phyloP scores from a whole-genome alignment of 768 basidiomycete species.

The Termitomyces sp. region DNA sequence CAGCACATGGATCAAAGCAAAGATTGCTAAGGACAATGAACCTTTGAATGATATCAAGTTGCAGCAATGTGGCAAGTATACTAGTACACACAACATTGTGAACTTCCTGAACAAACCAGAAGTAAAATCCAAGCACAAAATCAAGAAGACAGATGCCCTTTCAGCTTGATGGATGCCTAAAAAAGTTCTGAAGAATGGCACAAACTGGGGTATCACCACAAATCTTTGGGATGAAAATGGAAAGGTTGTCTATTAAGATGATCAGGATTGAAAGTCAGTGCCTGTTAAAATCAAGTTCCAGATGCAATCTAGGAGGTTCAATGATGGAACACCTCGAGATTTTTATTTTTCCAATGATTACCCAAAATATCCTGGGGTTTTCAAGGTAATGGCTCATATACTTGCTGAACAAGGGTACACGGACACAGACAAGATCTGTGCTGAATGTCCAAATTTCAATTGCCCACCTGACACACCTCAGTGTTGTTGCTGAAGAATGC shows the following conservation, averaged over 20 bases:
- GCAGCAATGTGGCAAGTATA: slow-evolving; percentile 20
- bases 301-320: slow-evolving; percentile 27
- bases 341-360: slow-evolving; percentile 31
- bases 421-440: slow-evolving; percentile 26
- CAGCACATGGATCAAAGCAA: slow-evolving; percentile 19
- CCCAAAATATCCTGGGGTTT: slow-evolving; percentile 18
- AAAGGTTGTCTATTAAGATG: slow-evolving; percentile 20
- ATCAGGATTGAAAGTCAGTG: slow-evolving; percentile 15
- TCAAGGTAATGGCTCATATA: slow-evolving; percentile 38
- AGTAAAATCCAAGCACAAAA: slow-evolving; percentile 8
- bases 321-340: slow-evolving; percentile 25
- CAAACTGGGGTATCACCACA: slow-evolving; percentile 9
- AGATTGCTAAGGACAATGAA: slow-evolving; percentile 14
- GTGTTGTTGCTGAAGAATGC: slow-evolving; percentile 20
- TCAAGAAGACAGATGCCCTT: slow-evolving; percentile 17
- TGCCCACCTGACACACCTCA: slow-evolving; percentile 3
- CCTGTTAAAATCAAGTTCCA: slow-evolving; percentile 21
- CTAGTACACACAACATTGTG: slow-evolving; percentile 20
- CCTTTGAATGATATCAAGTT: slow-evolving; percentile 12
- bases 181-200: slow-evolving; percentile 3
- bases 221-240: slow-evolving; percentile 15
- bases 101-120: slow-evolving; percentile 4
- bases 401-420: slow-evolving; percentile 25
- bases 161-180: slow-evolving; percentile 29
- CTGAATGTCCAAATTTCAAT: slow-evolving; percentile 18